Percentiles rank a stretch among this genome's conserved stretches.
Evolutionary conservation across 306 rosid genomes (phyloP).

Genomic region (Malus asiatica): DNA sequence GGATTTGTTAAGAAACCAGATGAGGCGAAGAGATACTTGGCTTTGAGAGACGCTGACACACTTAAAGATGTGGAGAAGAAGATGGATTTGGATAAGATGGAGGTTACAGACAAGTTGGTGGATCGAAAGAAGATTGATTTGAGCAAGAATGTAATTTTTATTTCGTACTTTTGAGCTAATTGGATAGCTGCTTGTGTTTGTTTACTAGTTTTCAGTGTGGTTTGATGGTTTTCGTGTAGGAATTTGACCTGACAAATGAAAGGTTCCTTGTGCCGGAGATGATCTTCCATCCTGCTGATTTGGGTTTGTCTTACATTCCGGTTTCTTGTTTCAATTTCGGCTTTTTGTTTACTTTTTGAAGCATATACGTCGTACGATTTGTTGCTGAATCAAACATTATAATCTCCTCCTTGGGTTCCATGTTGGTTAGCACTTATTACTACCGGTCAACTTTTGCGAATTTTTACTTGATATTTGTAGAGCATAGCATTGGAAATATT

Average conservation of each 20-base stretch:
- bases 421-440: background rate
- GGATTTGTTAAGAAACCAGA: slow-evolving; percentile 76
- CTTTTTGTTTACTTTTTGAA: background rate
- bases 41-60: slow-evolving; percentile 30
- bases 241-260: slow-evolving; percentile 87
- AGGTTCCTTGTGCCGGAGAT: slow-evolving; percentile 96
- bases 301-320: slow-evolving; percentile 43
- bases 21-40: slow-evolving; percentile 49
- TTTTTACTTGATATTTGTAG: background rate
- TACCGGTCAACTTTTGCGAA: background rate
- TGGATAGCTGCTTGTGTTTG: background rate
- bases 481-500: background rate
- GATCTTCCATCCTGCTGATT: slow-evolving; percentile 92
- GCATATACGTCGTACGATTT: background rate
- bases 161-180: background rate
- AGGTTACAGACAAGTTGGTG: slow-evolving; percentile 28
- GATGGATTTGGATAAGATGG: slow-evolving; percentile 17
- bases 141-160: slow-evolving; percentile 51
- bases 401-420: background rate
- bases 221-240: slow-evolving; percentile 35
- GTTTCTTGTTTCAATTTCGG: background rate
- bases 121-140: slow-evolving; percentile 59
- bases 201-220: background rate
- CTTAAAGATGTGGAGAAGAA: slow-evolving; percentile 12
- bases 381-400: background rate